Conservation (phyloP, 2,329 filamentous ascomycete species). For the Bimuria novae-zelandiae region DNA sequence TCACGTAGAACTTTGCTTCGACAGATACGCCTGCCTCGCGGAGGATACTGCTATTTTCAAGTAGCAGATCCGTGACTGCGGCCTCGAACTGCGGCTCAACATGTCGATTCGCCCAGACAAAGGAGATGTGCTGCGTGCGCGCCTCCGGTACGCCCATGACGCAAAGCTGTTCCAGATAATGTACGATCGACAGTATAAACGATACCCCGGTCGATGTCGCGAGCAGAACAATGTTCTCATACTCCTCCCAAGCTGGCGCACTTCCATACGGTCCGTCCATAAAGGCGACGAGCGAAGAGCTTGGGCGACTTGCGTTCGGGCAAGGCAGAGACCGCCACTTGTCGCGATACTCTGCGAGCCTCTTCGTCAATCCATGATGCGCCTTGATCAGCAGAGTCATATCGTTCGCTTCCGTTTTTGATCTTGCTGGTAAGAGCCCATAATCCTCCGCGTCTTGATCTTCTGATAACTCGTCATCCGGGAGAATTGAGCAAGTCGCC, state of each 20-base stretch:
- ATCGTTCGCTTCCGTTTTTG: slow-evolving; percentile 18
- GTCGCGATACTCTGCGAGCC: slow-evolving; percentile 26
- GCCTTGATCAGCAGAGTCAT: slow-evolving; percentile 30
- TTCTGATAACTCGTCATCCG: slow-evolving; percentile 6
- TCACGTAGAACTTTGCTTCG: slow-evolving; percentile 22
- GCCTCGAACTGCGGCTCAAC: slow-evolving; percentile 32
- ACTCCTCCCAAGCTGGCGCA: slow-evolving; percentile 28
- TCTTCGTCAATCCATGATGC: slow-evolving; percentile 26
- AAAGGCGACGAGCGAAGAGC: slow-evolving; percentile 26
- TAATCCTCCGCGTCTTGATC: slow-evolving; percentile 21
- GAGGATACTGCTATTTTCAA: slow-evolving; percentile 18
- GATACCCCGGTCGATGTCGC: slow-evolving; percentile 33
- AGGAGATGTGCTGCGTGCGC: slow-evolving; percentile 17
- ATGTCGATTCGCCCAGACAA: slow-evolving; percentile 32
- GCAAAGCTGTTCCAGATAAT: slow-evolving; percentile 30
- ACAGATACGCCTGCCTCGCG: slow-evolving; percentile 23
- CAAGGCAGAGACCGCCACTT: slow-evolving; percentile 33
- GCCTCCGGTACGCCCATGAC: slow-evolving; percentile 8
- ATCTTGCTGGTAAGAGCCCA: neutral
- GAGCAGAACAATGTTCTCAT: slow-evolving; percentile 28
- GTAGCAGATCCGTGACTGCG: slow-evolving; percentile 20
- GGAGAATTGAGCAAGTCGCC: slow-evolving; percentile 28
- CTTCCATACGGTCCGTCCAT: slow-evolving; percentile 35
- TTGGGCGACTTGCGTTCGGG: slow-evolving; percentile 27
- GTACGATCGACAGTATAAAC: slow-evolving; percentile 29